Evolutionary conservation across 108 stramenopile genomes (phyloP).

Genomic region (Cyclostephanos tholiformis): DNA sequence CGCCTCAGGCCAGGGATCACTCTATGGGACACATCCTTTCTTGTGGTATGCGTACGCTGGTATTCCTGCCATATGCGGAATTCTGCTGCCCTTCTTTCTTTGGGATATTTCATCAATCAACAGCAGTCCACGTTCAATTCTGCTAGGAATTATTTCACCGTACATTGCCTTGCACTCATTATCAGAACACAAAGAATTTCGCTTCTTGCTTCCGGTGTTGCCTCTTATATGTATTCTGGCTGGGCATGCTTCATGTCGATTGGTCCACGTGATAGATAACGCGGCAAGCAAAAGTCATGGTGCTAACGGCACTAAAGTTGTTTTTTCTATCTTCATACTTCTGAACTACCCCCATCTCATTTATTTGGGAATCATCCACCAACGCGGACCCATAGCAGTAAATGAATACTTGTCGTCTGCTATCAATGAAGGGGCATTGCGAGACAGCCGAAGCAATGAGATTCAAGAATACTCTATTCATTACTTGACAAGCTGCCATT

Average conservation of each 20-base stretch:
- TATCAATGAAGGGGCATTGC: constrained; percentile 26
- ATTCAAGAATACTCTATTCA: constrained; percentile 50
- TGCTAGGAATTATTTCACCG: constrained; percentile 58
- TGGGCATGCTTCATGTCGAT: constrained; percentile 46
- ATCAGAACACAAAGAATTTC: constrained; percentile 94
- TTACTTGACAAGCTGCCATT: constrained; percentile 86
- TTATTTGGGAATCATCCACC: constrained; percentile 72
- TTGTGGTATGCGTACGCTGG: constrained; percentile 86
- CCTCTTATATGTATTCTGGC: constrained; percentile 81
- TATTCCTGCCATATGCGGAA: constrained; percentile 74
- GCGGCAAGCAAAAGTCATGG: constrained; percentile 1
- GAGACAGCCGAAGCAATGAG: constrained; percentile 14
- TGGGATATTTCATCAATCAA: constrained; percentile 30
- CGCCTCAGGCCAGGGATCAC: constrained; percentile 61
- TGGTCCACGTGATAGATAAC: constrained; percentile 1
- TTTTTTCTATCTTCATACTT: constrained; percentile 48
- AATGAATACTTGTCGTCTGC: constrained; percentile 56
- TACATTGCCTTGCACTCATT: constrained; percentile 80
- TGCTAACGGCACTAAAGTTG: neutral
- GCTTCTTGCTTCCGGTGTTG: constrained; percentile 89
- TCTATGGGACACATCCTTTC: constrained; percentile 86
- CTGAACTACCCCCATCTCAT: constrained; percentile 58
- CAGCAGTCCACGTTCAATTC: constrained; percentile 31
- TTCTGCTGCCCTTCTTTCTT: constrained; percentile 65
- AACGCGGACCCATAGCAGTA: constrained; percentile 73